Percentiles rank a stretch among this genome's conserved stretches.
These are phyloP conservation scores for Pleurotus eryngii DNA, from an alignment of 768 basidiomycete genomes.

Conservation along the genomic window DNA sequence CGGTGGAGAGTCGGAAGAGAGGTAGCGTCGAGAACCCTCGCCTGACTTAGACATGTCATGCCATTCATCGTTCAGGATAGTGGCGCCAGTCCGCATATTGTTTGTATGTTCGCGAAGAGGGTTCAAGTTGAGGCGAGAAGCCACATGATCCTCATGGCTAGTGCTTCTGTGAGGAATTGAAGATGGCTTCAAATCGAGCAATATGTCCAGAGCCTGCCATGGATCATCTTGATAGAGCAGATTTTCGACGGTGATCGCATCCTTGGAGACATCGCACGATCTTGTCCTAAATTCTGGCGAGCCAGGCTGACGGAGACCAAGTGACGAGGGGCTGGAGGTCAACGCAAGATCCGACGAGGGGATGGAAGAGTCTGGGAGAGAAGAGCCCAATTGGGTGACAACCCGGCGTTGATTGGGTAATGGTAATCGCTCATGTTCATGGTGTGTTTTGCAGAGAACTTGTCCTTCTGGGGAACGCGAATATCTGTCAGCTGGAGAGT, in stretches of 20 bases:
- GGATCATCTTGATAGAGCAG: conserved; percentile 42
- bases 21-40: too few species aligned
- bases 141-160: too few species aligned
- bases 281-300: not conserved
- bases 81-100: too few species aligned
- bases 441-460: too few species aligned
- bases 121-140: too few species aligned
- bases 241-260: conserved; percentile 19
- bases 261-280: not conserved
- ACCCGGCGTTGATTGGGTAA: not conserved
- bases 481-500: conserved; percentile 1
- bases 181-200: conserved; percentile 28
- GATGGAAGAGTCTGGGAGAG: conserved; percentile 6
- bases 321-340: conserved; percentile 9
- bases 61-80: too few species aligned
- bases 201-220: conserved; percentile 40
- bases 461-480: conserved; percentile 1
- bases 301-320: conserved; percentile 8
- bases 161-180: too few species aligned
- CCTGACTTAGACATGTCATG: too few species aligned
- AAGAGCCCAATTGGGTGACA: not conserved
- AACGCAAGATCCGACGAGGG: conserved; percentile 1
- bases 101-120: too few species aligned
- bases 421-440: not conserved
- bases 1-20: too few species aligned